phyloP scores from a whole-genome alignment of 1,139 yeast species.

The Saccharomyces hybrid region DNA sequence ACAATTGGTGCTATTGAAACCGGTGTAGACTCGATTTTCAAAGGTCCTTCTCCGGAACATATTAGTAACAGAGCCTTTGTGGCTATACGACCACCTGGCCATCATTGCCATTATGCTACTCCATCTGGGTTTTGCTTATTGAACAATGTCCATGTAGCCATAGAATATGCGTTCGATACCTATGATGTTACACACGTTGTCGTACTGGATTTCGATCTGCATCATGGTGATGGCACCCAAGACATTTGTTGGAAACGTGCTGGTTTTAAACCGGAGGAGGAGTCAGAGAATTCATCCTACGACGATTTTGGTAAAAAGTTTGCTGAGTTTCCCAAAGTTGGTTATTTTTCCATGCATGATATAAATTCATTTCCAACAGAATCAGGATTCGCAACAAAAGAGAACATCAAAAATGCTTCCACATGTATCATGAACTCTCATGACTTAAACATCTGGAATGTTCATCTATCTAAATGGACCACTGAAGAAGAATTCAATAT shows the following conservation, averaged over 20 bases:
- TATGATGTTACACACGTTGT: conserved; percentile 74
- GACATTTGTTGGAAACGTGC: conserved; percentile 82
- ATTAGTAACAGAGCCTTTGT: conserved; percentile 56
- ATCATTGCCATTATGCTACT: conserved; percentile 72
- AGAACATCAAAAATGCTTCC: conserved; percentile 67
- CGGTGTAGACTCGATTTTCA: conserved; percentile 54
- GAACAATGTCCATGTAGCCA: conserved; percentile 75
- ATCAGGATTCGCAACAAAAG: conserved; percentile 64
- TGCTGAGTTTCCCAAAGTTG: conserved; percentile 57
- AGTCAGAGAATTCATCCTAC: conserved; percentile 34
- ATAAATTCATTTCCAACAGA: conserved; percentile 85
- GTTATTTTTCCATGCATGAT: conserved; percentile 79
- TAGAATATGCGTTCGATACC: conserved; percentile 66
- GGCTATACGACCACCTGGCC: conserved; percentile 79
- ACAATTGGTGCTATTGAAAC: conserved; percentile 72
- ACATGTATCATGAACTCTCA: conserved; percentile 71
- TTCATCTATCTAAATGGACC: conserved; percentile 63
- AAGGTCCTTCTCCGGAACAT: conserved; percentile 24
- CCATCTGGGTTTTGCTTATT: conserved; percentile 86
- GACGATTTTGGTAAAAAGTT: conserved; percentile 49
- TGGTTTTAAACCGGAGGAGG: conserved; percentile 32
- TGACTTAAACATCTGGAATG: conserved; percentile 76
- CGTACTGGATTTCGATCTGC: conserved; percentile 74
- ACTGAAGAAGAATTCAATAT: conserved; percentile 56
- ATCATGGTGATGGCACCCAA: conserved; percentile 91